A percentile compares a stretch with the other conserved stretches of the same genome.
Conservation (phyloP, 1,139 yeast genomes). For the Pichia sp. region DNA sequence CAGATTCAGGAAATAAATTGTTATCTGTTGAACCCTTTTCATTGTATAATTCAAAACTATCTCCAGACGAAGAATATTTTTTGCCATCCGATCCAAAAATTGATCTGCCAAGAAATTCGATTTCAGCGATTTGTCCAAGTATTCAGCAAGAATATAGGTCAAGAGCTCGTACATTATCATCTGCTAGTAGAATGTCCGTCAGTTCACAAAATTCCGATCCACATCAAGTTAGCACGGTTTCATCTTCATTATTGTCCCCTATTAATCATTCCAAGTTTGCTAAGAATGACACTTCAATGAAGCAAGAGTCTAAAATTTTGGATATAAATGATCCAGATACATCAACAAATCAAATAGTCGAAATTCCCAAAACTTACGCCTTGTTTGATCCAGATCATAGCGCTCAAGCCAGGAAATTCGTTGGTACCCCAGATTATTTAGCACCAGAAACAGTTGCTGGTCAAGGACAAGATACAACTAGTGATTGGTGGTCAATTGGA, state of each 20-base stretch:
- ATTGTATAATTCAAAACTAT: conserved; percentile 33
- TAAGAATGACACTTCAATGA: neutral
- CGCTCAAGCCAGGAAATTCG: conserved; percentile 54
- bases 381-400: conserved; percentile 60
- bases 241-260: conserved; percentile 38
- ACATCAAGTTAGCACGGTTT: neutral
- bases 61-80: neutral
- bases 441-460: conserved; percentile 96
- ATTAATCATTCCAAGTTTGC: conserved; percentile 4
- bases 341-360: conserved; percentile 2
- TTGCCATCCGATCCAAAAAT: neutral
- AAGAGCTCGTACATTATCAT: conserved; percentile 19
- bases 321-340: conserved; percentile 5
- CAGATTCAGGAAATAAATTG: neutral
- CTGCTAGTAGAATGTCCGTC: conserved; percentile 35
- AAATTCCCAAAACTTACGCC: conserved; percentile 38
- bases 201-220: conserved; percentile 34
- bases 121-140: conserved; percentile 3
- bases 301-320: neutral
- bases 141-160: conserved; percentile 17
- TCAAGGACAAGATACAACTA: conserved; percentile 72
- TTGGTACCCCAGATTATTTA: conserved; percentile 95
- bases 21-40: conserved; percentile 39
- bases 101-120: neutral
- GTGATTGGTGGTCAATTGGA: conserved; percentile 99